Base-by-base conservation (phyloP, 805 yeast genomes). In the Candida loeiensis region DNA sequence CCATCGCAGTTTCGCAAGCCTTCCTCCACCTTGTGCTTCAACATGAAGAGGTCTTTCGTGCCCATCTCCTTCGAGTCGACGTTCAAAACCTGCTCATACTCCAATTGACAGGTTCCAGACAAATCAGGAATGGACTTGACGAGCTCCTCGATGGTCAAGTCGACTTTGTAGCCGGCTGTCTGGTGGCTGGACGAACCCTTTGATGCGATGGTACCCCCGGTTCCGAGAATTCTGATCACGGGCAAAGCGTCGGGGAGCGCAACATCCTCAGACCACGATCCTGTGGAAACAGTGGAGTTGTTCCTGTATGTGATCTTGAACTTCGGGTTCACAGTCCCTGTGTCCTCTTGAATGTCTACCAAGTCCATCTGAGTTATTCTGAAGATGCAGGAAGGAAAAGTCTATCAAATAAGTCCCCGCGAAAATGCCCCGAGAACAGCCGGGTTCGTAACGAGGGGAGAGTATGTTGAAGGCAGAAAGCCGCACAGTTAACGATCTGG, bases 201-300 rank as follows among this genome's bases (percentile, higher is more conserved):
- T 2, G 80, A 73, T 1, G 80, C 80, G 46, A 76, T 76, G 4
- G 82, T 76, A 34, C 82, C 82, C 38, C 82, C 82, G 6, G 80
- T 76, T 6, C 77, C 82, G 26, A 75, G 56, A 37, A 76, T 73
- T 48, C 74, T 76, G 41, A 76, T 58, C 6, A 50, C 49, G 12
- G 74, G 74, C 37, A 63, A 37, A 5, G 43, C 9, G 9, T 41
- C 43, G 26, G 34, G 20, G 8, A 22, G 28, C 3, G 50, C 38
- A 13, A 16, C 47, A 30, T 16, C 16, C 14, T 47, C 51, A 3
- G 56, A 50, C 11, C 40, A 14, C 3, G 37, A 48, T 2, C 43
- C 40, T 8, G 40, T 40, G 3, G 56, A 54, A 6, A 45, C 47
- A 3, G 58, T 35, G 4, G 71, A 64, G 42, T 58, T 62, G 36